phyloP scores from a whole-genome alignment of 2,329 filamentous ascomycete species.

The Trichoderma gracile region DNA sequence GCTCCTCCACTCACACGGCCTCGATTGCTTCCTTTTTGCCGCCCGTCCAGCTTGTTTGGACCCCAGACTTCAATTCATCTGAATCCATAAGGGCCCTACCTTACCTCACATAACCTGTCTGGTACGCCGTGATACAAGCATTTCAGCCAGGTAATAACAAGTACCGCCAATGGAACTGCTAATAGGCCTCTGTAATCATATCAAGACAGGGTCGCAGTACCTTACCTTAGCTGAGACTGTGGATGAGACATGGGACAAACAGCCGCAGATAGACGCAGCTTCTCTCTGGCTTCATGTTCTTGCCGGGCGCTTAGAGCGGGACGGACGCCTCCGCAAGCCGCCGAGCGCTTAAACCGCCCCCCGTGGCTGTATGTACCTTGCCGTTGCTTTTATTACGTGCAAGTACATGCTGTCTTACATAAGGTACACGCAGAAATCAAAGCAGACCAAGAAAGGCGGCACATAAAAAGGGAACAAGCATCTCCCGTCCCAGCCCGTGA shows the following conservation, averaged over 20 bases:
- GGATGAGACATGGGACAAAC: no score
- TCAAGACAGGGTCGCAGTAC: no score
- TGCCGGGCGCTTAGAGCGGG: slow-evolving; percentile 23
- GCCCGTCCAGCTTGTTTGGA: not conserved
- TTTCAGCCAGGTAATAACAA: not conserved
- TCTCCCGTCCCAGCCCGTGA: slow-evolving; percentile 15
- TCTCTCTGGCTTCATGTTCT: no score
- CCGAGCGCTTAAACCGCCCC: slow-evolving; percentile 9
- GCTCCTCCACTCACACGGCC: slow-evolving; percentile 15
- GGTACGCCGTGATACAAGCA: no score
- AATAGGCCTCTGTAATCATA: no score
- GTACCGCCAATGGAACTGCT: no score
- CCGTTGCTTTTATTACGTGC: not conserved
- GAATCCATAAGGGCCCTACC: no score
- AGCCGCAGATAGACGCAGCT: no score
- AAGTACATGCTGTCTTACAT: not conserved
- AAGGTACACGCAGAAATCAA: no score
- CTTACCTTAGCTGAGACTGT: no score
- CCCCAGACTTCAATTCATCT: not conserved
- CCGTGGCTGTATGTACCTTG: no score
- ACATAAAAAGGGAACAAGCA: not conserved
- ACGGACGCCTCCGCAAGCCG: not conserved
- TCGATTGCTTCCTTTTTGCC: not conserved
- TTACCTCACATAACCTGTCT: no score
- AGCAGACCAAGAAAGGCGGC: not conserved